phyloP scores from a whole-genome alignment of 345 rosid species.

The Gossypium herbaceum region DNA sequence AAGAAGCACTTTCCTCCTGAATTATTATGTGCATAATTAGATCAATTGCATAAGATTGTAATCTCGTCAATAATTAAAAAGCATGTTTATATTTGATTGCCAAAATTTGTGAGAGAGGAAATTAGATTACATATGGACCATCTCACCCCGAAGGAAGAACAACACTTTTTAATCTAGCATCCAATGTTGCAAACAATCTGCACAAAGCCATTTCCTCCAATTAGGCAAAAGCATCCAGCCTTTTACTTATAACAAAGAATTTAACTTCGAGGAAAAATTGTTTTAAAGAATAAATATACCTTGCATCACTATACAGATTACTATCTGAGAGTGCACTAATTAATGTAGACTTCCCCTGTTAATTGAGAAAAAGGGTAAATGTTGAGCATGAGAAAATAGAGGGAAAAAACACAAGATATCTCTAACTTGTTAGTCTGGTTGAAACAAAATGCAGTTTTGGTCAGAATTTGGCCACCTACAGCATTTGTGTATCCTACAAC shows the following conservation, averaged over 20 bases:
- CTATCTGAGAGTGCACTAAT: conserved; percentile 63
- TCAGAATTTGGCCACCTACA: conserved; percentile 46
- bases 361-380: conserved; percentile 11
- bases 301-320: conserved; percentile 75
- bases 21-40: conserved; percentile 11
- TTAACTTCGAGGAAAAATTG: conserved; percentile 14
- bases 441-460: conserved; percentile 2
- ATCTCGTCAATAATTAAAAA: not conserved
- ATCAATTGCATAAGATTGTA: conserved; percentile 7
- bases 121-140: not conserved
- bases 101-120: not conserved
- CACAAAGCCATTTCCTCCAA: conserved; percentile 19
- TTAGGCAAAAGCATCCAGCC: conserved; percentile 2
- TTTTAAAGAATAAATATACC: conserved; percentile 40
- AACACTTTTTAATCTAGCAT: conserved; percentile 56
- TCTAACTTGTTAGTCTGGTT: conserved; percentile 8
- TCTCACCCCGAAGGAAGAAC: conserved; percentile 67
- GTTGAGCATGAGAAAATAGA: conserved; percentile 1
- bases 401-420: not conserved
- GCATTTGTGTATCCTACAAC: conserved; percentile 98
- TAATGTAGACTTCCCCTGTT: conserved; percentile 88
- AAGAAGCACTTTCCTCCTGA: conserved; percentile 80
- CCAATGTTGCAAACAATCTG: conserved; percentile 71
- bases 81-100: not conserved
- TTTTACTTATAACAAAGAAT: not conserved